Percentiles rank a stretch among this genome's conserved stretches.
Evolutionary conservation across 345 rosid genomes (phyloP).

Genomic region (Euphorbia lathyris): DNA sequence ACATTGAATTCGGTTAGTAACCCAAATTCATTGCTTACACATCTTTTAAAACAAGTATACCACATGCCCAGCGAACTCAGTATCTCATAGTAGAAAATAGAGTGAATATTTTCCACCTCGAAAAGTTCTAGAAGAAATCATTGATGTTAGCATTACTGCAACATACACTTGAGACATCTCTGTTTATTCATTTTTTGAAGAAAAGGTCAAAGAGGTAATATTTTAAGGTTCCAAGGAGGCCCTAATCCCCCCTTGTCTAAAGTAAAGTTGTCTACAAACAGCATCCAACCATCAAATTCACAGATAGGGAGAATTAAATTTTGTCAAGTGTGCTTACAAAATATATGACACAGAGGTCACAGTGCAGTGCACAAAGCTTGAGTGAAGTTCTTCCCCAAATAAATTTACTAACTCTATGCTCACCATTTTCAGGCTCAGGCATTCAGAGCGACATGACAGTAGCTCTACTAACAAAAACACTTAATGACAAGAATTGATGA

Average conservation of each 20-base stretch:
- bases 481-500: background rate
- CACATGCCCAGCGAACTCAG: too few relatives aligned
- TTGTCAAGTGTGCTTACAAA: background rate
- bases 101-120: too few relatives aligned
- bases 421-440: background rate
- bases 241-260: background rate
- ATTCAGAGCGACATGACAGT: background rate
- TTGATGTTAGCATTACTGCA: background rate
- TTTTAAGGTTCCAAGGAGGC: background rate
- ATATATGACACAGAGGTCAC: background rate
- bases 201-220: background rate
- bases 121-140: background rate
- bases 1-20: too few relatives aligned
- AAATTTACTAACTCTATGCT: background rate
- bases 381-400: background rate
- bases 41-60: too few relatives aligned
- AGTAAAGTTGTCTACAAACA: background rate
- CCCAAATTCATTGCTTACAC: too few relatives aligned
- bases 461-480: background rate
- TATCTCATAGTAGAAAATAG: too few relatives aligned
- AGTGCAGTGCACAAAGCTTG: background rate
- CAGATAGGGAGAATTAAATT: background rate
- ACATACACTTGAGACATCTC: too few relatives aligned
- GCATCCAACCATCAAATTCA: constrained; percentile 1
- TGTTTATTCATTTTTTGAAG: constrained; percentile 1